Base-by-base conservation (phyloP, 163 green algal species). In the Smithsoniella earleae region DNA sequence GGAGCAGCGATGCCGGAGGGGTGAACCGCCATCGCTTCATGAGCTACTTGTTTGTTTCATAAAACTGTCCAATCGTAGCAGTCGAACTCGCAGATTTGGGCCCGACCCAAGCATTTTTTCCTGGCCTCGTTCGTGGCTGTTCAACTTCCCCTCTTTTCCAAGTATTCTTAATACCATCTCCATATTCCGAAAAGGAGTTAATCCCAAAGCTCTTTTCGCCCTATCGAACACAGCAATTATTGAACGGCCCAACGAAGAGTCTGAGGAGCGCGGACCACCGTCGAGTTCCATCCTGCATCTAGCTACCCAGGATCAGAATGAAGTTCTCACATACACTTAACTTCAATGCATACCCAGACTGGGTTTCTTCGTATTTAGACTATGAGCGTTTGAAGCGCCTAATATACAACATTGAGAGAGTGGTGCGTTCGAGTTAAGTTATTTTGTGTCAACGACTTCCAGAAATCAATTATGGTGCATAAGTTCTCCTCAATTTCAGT, bases 331-430 rank as follows among this genome's bases (percentile, higher is more conserved):
- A 84, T 27, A 31, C 65, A 2, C 66, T 86, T 36, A 84, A 79
- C 62, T 82, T 78, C 75, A 86, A 86, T 49, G 69, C 66, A 3
- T 64, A 83, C 2, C 76, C 82, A 3, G 85, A 87, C 13, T 90
- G 82, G 82, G 65, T 73, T 5, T 76, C 85, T 22, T 66, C 81
- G 63, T 88, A 88, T 63, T 79, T 90, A 18, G 78, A 85, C 28
- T 90, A 90, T 69, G 54, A 66, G 1, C 38, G 77, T 3, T 73
- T 90, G 0, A 90, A 90, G 45, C 85, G 87, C 63, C 78, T 86
- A 4, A 86, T 90, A 22, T 83, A 85, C 66, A 76, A 76, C 4
- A 77, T 83, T 46, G 76, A 75, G 2, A 63, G 77, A 18, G 74
- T 77, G 54, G 82, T 85, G 34, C 25, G 74, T 74, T 75, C 0